These are phyloP conservation scores for Penicillium capsulatum DNA, from an alignment of 2,329 filamentous ascomycete species.

Conservation along the genomic window DNA sequence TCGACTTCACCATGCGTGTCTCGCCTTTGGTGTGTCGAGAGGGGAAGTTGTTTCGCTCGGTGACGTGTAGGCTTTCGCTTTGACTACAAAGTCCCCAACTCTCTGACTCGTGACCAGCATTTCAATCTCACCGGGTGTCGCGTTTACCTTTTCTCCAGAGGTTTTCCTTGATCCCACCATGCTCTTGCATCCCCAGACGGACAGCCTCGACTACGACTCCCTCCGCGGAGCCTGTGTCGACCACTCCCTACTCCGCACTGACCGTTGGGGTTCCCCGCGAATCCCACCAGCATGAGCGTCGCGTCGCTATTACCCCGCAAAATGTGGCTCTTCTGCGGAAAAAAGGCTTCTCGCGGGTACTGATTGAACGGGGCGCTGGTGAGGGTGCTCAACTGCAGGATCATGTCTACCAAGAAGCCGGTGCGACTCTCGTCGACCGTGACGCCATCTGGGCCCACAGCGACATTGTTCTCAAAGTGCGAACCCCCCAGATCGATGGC, in stretches of 20 bases:
- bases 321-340: constrained; percentile 79
- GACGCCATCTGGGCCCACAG: constrained; percentile 67
- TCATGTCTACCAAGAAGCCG: constrained; percentile 69
- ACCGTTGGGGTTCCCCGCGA: constrained; percentile 77
- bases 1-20: not conserved
- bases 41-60: no score
- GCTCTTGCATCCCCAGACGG: constrained; percentile 16
- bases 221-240: constrained; percentile 22
- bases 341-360: constrained; percentile 73
- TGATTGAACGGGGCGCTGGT: constrained; percentile 79
- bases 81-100: no score
- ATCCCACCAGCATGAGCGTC: constrained; percentile 71
- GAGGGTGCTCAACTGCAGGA: constrained; percentile 72
- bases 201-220: constrained; percentile 20
- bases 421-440: constrained; percentile 69
- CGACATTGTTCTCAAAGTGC: constrained; percentile 80
- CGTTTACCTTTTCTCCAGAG: constrained; percentile 9
- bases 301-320: constrained; percentile 78
- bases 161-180: constrained; percentile 9
- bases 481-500: constrained; percentile 61
- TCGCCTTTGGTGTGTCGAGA: not conserved
- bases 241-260: constrained; percentile 63
- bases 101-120: constrained; percentile 1
- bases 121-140: constrained; percentile 13
- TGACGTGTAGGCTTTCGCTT: no score